Evolutionary conservation across 192 early-diverging fungal genomes (phyloP).

Genomic region (Coemansia sp.): DNA sequence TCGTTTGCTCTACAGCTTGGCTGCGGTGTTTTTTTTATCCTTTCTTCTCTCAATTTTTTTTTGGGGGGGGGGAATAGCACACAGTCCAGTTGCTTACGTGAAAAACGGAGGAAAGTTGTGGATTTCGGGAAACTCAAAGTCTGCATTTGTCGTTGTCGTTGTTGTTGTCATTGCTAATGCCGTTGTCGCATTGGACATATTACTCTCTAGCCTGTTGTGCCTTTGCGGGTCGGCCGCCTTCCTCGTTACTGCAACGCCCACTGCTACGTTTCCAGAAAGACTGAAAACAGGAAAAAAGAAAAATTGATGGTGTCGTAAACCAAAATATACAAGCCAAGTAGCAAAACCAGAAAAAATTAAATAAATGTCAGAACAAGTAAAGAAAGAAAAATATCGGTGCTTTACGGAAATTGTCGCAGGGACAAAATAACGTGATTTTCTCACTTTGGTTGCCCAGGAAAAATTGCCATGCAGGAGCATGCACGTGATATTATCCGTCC

Average conservation of each 20-base stretch:
- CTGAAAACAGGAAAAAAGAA: background rate
- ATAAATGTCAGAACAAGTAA: background rate
- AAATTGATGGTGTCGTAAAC: background rate
- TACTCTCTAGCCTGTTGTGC: background rate
- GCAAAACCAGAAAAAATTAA: background rate
- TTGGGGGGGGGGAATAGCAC: background rate
- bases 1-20: too few relatives aligned
- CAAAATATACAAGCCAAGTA: background rate
- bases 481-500: too few relatives aligned
- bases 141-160: background rate
- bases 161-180: background rate
- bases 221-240: background rate
- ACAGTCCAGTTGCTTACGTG: conserved; percentile 61
- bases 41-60: too few relatives aligned
- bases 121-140: conserved; percentile 77
- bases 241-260: background rate
- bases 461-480: too few relatives aligned
- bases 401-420: background rate
- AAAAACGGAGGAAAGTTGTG: conserved; percentile 92
- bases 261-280: background rate
- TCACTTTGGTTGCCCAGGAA: too few relatives aligned
- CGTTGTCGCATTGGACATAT: conserved; percentile 10
- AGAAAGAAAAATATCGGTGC: background rate
- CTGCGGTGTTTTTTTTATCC: too few relatives aligned
- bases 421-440: background rate